Percentiles rank a stretch among this genome's conserved stretches.
These are phyloP conservation scores for Colletotrichum sp. DNA, from an alignment of 2,329 filamentous ascomycete genomes.

Conservation along the genomic window DNA sequence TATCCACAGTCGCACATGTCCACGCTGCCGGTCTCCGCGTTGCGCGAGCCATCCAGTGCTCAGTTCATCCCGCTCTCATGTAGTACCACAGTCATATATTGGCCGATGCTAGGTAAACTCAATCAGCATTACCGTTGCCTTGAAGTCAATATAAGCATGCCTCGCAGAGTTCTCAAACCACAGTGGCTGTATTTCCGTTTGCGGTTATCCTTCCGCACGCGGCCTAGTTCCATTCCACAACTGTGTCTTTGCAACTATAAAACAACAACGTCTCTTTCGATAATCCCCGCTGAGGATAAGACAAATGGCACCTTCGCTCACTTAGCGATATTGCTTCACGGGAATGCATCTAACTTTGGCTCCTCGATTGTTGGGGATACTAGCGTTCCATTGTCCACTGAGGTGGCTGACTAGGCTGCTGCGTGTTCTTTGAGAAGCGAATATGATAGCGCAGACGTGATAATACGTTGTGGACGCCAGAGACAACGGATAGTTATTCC, in stretches of 20 bases:
- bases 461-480: neutral
- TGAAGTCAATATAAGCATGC: neutral
- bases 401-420: neutral
- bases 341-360: neutral
- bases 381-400: neutral
- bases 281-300: neutral
- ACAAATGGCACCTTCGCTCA: no score
- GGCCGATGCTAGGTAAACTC: neutral
- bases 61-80: accelerated
- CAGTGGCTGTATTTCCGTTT: neutral
- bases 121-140: neutral
- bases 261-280: neutral
- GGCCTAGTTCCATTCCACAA: accelerated
- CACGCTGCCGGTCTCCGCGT: neutral
- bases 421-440: neutral
- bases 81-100: accelerated
- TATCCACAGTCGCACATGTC: neutral
- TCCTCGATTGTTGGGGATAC: neutral
- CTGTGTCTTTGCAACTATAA: neutral
- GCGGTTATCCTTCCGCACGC: neutral
- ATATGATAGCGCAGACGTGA: neutral
- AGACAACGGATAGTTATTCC: neutral
- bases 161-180: neutral
- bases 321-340: no score
- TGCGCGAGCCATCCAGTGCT: neutral